These are phyloP conservation scores for Aspergillus sclerotioniger DNA, from an alignment of 495 filamentous ascomycete species.

Conservation along the genomic window DNA sequence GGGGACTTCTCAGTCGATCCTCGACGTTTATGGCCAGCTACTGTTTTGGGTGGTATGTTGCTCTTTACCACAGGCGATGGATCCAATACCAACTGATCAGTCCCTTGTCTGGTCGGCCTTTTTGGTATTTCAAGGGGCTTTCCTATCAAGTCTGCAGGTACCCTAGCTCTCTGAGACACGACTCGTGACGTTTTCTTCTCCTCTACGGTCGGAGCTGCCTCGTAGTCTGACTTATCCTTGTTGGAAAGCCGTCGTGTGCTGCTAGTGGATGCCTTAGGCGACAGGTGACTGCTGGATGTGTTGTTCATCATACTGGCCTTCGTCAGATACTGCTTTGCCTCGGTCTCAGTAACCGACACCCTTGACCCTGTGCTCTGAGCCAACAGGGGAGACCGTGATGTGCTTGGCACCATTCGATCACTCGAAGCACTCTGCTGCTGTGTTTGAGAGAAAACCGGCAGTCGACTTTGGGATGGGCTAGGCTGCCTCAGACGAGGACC, in stretches of 20 bases:
- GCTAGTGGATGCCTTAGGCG: conserved; percentile 62
- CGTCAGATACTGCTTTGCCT: conserved; percentile 10
- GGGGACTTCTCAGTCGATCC: conserved; percentile 37
- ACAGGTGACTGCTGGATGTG: conserved; percentile 60
- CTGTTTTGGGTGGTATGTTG: conserved; percentile 56
- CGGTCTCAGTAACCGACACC: conserved; percentile 13
- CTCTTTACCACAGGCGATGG: conserved; percentile 73
- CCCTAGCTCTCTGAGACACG: background rate
- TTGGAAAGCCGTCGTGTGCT: background rate
- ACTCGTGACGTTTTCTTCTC: background rate
- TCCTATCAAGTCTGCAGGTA: background rate
- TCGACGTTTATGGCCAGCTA: conserved; percentile 43
- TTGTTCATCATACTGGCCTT: conserved; percentile 15
- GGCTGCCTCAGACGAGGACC: conserved; percentile 57
- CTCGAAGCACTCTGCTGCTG: conserved; percentile 55
- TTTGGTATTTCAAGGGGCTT: conserved; percentile 37
- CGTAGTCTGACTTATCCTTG: conserved; percentile 13
- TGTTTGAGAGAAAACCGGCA: conserved; percentile 55
- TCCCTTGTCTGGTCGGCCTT: conserved; percentile 80
- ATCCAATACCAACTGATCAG: conserved; percentile 61
- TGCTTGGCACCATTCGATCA: conserved; percentile 60
- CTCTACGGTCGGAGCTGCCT: conserved; percentile 1
- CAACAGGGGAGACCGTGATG: conserved; percentile 37
- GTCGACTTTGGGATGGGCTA: conserved; percentile 64
- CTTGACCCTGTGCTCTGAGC: conserved; percentile 15